Percentiles rank a stretch among this genome's conserved stretches.
Conservation (phyloP, 139 green algal species). For the Dunaliella primolecta region DNA sequence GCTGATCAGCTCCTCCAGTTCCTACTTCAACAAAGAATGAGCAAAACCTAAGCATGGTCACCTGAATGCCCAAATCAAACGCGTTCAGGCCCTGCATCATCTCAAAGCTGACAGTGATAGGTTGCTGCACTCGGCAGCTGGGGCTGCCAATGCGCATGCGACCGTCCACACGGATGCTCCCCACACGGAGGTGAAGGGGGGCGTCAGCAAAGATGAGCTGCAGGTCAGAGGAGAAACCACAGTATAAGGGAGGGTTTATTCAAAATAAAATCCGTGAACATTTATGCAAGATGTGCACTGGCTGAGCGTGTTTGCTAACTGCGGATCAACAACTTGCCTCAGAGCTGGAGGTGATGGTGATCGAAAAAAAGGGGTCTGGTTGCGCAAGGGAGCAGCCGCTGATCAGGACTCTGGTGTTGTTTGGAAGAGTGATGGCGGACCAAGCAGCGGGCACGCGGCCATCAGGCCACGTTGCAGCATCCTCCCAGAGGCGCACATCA, state of each 20-base stretch:
- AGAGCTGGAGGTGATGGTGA: conserved; percentile 23
- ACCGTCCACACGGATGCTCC: conserved; percentile 7
- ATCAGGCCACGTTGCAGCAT: not conserved
- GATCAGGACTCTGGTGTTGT: conserved; percentile 26
- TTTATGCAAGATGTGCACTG: not conserved
- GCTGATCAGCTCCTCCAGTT: too few relatives aligned
- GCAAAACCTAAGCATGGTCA: too few relatives aligned
- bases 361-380: conserved; percentile 16
- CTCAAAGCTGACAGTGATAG: conserved; percentile 22
- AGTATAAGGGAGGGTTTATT: not conserved
- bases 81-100: not conserved
- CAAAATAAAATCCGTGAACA: not conserved
- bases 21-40: too few relatives aligned
- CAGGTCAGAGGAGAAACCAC: not conserved
- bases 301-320: not conserved
- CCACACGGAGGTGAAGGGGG: conserved; percentile 4
- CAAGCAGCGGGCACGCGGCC: not conserved
- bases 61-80: not conserved
- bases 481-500: conserved; percentile 6
- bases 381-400: conserved; percentile 31
- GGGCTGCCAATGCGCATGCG: conserved; percentile 6
- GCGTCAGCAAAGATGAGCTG: conserved; percentile 33
- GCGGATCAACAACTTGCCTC: conserved; percentile 18
- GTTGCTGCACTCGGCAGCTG: conserved; percentile 6
- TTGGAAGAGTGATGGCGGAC: conserved; percentile 26